These are phyloP conservation scores for Phialocephala subalpina DNA, from an alignment of 2,329 filamentous ascomycete genomes.

Conservation along the genomic window DNA sequence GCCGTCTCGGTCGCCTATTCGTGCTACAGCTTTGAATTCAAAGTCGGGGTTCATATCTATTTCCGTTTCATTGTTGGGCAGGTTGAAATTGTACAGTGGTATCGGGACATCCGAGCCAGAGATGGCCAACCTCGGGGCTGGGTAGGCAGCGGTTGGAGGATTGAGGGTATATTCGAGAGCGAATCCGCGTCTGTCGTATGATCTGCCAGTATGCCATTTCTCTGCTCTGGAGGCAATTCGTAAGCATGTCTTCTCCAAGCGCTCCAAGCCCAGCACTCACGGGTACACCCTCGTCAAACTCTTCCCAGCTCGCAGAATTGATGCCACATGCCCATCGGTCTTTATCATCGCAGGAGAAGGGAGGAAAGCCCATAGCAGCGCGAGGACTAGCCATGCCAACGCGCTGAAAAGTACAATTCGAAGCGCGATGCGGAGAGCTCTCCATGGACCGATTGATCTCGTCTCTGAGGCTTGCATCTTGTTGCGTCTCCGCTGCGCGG, in stretches of 20 bases:
- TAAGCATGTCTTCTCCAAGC: neutral
- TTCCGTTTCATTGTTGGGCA: neutral
- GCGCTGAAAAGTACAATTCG: slow-evolving; percentile 6
- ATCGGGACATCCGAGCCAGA: neutral
- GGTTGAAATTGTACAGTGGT: neutral
- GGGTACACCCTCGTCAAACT: neutral
- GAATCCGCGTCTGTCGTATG: slow-evolving; percentile 16
- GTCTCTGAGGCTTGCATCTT: neutral
- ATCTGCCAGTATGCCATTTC: neutral
- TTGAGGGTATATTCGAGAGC: slow-evolving; percentile 19
- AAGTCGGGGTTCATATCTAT: neutral
- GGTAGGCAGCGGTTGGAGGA: neutral
- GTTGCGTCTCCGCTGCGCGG: neutral
- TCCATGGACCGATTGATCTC: slow-evolving; percentile 4
- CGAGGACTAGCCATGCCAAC: slow-evolving; percentile 20
- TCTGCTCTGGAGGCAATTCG: slow-evolving; percentile 7
- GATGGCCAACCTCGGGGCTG: neutral
- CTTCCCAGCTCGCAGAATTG: slow-evolving; percentile 2
- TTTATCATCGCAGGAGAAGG: slow-evolving; percentile 19
- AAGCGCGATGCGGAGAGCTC: slow-evolving; percentile 6
- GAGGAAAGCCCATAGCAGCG: slow-evolving; percentile 25
- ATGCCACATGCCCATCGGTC: slow-evolving; percentile 9
- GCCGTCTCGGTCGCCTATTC: slow-evolving; percentile 22
- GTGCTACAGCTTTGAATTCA: slow-evolving; percentile 8
- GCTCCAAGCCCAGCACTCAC: neutral